Evolutionary conservation across 371 early-diverging fungal species (phyloP).

Genomic region (Fennellomyces sp.): DNA sequence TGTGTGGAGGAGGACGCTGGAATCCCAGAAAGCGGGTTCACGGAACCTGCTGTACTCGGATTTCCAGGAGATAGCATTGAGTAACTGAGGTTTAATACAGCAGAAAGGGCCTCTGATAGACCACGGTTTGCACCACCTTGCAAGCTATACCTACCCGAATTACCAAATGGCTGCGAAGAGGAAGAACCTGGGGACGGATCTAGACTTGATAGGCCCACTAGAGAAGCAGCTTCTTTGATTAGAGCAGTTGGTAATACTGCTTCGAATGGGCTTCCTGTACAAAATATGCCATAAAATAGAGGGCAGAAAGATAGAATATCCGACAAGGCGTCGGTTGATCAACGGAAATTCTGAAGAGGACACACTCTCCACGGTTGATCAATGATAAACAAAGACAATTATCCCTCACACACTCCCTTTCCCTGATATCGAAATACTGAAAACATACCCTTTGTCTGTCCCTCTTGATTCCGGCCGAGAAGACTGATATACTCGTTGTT

Average conservation of each 20-base stretch:
- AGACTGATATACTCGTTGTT: constrained; percentile 21
- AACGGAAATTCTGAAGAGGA: constrained; percentile 3
- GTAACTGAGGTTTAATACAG: neutral
- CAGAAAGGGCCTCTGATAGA: neutral
- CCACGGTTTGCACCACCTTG: neutral
- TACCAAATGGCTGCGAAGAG: neutral
- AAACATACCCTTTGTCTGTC: neutral
- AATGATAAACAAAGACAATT: neutral
- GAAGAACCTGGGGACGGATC: neutral
- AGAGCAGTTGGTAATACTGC: constrained; percentile 23
- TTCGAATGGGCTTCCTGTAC: neutral
- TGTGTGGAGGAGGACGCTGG: neutral
- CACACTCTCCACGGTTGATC: neutral
- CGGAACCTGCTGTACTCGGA: constrained; percentile 2
- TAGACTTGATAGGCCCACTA: constrained; percentile 21
- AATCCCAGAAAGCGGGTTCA: neutral
- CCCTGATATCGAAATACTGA: neutral
- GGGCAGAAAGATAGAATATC: constrained; percentile 1
- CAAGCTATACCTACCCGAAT: constrained; percentile 8
- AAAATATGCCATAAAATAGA: constrained; percentile 6
- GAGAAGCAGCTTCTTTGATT: constrained; percentile 39
- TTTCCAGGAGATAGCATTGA: constrained; percentile 5
- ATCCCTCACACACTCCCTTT: neutral
- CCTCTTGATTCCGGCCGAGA: neutral
- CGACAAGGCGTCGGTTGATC: constrained; percentile 7